Evolutionary conservation across 225 moss, liverwort and hornwort genomes (phyloP), one percentile per base, ranked within the genome.

Genomic region (Anthoceros angustus): DNA sequence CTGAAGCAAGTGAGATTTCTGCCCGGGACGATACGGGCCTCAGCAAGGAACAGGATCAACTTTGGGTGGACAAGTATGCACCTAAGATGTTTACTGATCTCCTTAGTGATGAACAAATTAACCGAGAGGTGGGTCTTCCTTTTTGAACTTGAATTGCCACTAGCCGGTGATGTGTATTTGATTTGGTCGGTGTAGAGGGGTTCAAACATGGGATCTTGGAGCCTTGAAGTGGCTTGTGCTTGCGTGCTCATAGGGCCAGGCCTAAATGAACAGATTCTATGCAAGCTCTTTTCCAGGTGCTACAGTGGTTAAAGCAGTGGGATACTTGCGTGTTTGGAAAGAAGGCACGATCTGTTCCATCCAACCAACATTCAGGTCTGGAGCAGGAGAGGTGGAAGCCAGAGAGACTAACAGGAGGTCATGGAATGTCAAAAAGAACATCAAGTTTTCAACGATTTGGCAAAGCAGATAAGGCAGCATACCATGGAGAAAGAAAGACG

Each of bases 301-400:
- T 98, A 40, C 81, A 83, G 72, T 98, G 95, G 95, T 76, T 98
- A 79, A 98, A 92, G 81, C 85, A 87, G 41, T 98, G 95, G 95
- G 95, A 98, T 65, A 73, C 82, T 21, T 80, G 73, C 77, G 95
- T 92, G 23, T 98, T 92, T 79, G 88, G 88, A 70, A 71, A 69
- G n/a, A 80, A 84, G 67, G 71, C 72, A 63, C 66, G 41, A 26
- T 86, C 80, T 68, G 91, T 91, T 38, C 75, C 92, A 70, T 74
- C 87, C 64, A 4, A 1, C 32, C 32, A 32, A 32, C 32, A 32
- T 32, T 32, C 32, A 32, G 32, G 32, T 4, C 32, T 32, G 72
- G 68, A 66, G 74, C 65, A 60, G 73, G 64, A 43, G 55, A 25
- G 69, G 64, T 50, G 45, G 77, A 81, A 80, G 77, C 77, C 45